Evolutionary conservation across 2,329 filamentous ascomycete species (phyloP).

Genomic region (Fusarium sarcochroum): DNA sequence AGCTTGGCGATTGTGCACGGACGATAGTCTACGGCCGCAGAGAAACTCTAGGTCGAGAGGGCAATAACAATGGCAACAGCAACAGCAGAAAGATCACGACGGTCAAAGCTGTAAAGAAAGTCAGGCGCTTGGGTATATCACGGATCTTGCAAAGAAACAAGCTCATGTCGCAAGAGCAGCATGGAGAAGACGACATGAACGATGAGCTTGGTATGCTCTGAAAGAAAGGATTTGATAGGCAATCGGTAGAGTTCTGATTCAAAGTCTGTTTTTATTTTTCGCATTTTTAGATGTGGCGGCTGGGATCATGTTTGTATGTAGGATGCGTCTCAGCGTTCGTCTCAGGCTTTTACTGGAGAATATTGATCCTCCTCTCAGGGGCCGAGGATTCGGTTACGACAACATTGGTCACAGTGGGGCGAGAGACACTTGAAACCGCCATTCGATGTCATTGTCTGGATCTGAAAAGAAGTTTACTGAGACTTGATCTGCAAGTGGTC

Average conservation of each 20-base stretch:
- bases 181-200: constrained; percentile 23
- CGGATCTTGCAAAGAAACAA: constrained; percentile 23
- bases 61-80: neutral
- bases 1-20: constrained; percentile 36
- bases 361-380: constrained; percentile 36
- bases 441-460: constrained; percentile 29
- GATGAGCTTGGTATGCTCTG: constrained; percentile 40
- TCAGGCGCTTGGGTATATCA: constrained; percentile 37
- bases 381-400: constrained; percentile 23
- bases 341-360: constrained; percentile 31
- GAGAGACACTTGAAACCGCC: constrained; percentile 47
- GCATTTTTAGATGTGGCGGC: neutral
- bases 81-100: constrained; percentile 1
- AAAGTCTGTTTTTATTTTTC: constrained; percentile 1
- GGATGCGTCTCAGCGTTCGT: constrained; percentile 35
- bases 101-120: constrained; percentile 20
- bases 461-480: constrained; percentile 17
- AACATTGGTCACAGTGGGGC: constrained; percentile 41
- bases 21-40: constrained; percentile 6
- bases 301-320: constrained; percentile 23
- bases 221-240: constrained; percentile 1
- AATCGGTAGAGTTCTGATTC: constrained; percentile 1
- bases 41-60: constrained; percentile 2
- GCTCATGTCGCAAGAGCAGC: constrained; percentile 17
- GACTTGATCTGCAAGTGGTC: constrained; percentile 28